Conservation (phyloP, 1,284 basidiomycete genomes). For the Ganoderma lucidum region DNA sequence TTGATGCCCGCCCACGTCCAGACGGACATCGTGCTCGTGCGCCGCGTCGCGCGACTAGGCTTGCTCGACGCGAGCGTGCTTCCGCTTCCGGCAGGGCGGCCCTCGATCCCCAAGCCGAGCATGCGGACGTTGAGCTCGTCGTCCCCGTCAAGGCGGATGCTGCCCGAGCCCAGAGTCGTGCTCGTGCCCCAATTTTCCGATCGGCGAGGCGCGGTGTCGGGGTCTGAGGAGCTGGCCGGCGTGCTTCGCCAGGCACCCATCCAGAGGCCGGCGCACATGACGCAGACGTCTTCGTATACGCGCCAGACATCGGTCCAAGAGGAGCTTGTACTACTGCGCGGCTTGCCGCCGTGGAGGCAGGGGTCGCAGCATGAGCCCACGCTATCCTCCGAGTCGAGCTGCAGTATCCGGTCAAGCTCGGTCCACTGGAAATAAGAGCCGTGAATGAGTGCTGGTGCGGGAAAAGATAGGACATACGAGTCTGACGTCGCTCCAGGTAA, state of each 20-base stretch:
- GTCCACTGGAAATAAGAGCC: constrained; percentile 60
- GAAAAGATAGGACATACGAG: constrained; percentile 52
- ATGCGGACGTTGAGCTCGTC: constrained; percentile 49
- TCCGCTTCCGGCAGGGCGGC: constrained; percentile 40
- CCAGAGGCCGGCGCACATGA: constrained; percentile 81
- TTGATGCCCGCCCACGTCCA: constrained; percentile 34
- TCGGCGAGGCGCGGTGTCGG: constrained; percentile 44
- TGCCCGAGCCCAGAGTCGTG: not conserved
- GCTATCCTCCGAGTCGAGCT: constrained; percentile 51
- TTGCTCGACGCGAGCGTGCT: constrained; percentile 27
- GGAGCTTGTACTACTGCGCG: constrained; percentile 46
- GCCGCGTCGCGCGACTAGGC: constrained; percentile 32
- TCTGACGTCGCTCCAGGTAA: constrained; percentile 83
- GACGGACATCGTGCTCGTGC: constrained; percentile 39
- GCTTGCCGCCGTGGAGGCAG: constrained; percentile 24
- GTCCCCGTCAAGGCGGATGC: constrained; percentile 66
- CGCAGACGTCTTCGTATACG: constrained; percentile 82
- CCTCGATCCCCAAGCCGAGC: constrained; percentile 76
- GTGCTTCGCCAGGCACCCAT: constrained; percentile 65
- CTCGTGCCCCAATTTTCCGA: constrained; percentile 55
- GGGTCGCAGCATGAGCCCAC: constrained; percentile 34
- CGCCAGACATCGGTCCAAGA: constrained; percentile 79
- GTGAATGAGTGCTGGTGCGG: not conserved
- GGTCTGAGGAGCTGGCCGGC: constrained; percentile 54
- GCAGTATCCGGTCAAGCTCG: constrained; percentile 72